phyloP scores from a whole-genome alignment of 2,329 filamentous ascomycete species.

The Mollisia scopiformis region DNA sequence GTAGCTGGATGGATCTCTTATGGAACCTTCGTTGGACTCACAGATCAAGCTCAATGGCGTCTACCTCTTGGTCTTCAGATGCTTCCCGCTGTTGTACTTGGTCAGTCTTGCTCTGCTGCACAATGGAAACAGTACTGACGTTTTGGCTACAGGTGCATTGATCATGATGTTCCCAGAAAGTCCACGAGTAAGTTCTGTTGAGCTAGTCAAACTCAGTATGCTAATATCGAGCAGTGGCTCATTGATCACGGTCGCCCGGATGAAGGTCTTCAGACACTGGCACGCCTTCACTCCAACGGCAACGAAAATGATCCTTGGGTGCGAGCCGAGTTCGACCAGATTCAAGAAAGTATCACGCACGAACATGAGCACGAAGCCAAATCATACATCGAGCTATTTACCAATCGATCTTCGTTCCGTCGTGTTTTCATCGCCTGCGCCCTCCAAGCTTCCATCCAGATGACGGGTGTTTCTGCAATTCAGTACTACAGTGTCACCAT shows the following conservation, averaged over 20 bases:
- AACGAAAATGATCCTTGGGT: constrained; percentile 63
- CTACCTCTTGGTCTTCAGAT: constrained; percentile 56
- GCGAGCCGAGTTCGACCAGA: constrained; percentile 63
- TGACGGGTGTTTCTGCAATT: constrained; percentile 68
- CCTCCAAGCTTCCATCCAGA: constrained; percentile 65
- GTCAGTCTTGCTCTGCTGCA: constrained; percentile 34
- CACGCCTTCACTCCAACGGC: constrained; percentile 62
- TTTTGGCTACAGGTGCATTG: constrained; percentile 45
- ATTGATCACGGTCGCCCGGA: constrained; percentile 61
- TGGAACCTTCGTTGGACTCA: constrained; percentile 47
- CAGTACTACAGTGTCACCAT: constrained; percentile 65
- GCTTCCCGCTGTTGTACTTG: constrained; percentile 56
- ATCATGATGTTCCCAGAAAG: constrained; percentile 67
- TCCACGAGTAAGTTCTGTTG: constrained; percentile 38
- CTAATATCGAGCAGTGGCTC: constrained; percentile 48
- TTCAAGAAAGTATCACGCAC: constrained; percentile 62
- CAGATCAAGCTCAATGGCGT: constrained; percentile 38
- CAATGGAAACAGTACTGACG: not conserved
- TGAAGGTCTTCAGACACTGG: constrained; percentile 59
- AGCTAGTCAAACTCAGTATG: not conserved
- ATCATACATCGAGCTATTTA: constrained; percentile 64
- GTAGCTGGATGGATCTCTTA: constrained; percentile 75
- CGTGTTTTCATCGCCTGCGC: constrained; percentile 63
- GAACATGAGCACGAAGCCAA: constrained; percentile 67
- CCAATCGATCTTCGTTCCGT: constrained; percentile 61